Evolutionary conservation across 73 alveolate genomes (phyloP), one percentile per base, ranked within the genome.

Genomic region (Paramecium bursaria): DNA sequence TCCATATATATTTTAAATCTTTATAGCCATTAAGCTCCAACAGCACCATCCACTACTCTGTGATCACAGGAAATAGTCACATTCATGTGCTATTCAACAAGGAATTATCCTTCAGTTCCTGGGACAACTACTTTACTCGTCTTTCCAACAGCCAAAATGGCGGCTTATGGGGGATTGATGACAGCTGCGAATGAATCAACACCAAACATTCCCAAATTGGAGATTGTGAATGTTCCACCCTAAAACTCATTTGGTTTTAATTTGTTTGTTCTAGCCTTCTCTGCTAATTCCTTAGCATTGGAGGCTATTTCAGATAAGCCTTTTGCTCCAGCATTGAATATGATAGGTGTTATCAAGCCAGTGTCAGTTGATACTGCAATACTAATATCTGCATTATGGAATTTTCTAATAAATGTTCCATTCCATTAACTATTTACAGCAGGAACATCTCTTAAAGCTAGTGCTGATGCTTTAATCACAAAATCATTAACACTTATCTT

Each of bases 21-120:
- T 85, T 91, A 75, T 46, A 93, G 88, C 96, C 96, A 92, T 60
- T 91, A 73, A n/a, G 98, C 98, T 21, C 96, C 98, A 9, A 91
- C 88, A 26, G 98, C 98, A 30, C 98, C 98, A 88, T 92, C 98
- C 17, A 92, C 98, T 3, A 91, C 94, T 90, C 98, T 90, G 82
- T 92, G 98, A 67, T 92, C 98, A 48, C 93, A 79, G 27, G 91
- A 74, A 13, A 91, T 75, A 15, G 95, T 92, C 13, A 92, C 96
- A 67, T 73, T 88, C 94, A 91, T 61, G 21, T 74, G 26, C 21
- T 15, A 26, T 2, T 53, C 86, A 60, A 91, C 88, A 26, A 76
- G 82, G 35, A 54, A 46, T 4, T 79, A 73, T 27, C 92, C 94
- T 35, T 80, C 85, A 27, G 30, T 61, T 35, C 85, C 87, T 26